Conservation (phyloP, 1,284 basidiomycete genomes). For the Melampsora americana region DNA sequence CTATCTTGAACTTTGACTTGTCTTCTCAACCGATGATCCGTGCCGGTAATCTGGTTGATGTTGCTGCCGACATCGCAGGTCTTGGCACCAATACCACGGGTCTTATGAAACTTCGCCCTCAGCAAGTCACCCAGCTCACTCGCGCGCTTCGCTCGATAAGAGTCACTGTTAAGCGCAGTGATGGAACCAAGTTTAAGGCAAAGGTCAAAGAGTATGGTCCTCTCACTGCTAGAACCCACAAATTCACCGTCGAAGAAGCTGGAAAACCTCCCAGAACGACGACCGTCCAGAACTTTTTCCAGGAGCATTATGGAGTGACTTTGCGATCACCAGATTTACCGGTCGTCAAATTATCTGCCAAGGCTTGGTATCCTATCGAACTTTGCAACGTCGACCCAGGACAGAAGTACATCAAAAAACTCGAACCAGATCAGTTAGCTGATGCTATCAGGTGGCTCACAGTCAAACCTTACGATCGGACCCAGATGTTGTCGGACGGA, state of each 20-base stretch:
- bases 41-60: constrained; percentile 25
- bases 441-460: constrained; percentile 46
- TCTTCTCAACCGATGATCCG: constrained; percentile 41
- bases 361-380: constrained; percentile 48
- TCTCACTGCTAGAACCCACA: constrained; percentile 2
- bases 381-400: constrained; percentile 46
- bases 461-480: constrained; percentile 34
- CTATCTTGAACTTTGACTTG: constrained; percentile 40
- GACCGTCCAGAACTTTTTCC: constrained; percentile 17
- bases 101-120: constrained; percentile 1
- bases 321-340: constrained; percentile 45
- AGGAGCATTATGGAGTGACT: constrained; percentile 40
- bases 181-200: constrained; percentile 19
- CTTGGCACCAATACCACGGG: no score
- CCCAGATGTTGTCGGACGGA: constrained; percentile 30
- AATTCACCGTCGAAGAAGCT: background rate
- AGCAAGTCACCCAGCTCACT: background rate
- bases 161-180: constrained; percentile 33
- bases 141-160: constrained; percentile 20
- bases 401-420: constrained; percentile 46
- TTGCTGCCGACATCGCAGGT: constrained; percentile 20
- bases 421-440: constrained; percentile 47
- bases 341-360: constrained; percentile 46
- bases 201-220: constrained; percentile 33
- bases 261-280: constrained; percentile 22